Base-by-base conservation (phyloP, 805 yeast species). In the Yarrowia sp. region DNA sequence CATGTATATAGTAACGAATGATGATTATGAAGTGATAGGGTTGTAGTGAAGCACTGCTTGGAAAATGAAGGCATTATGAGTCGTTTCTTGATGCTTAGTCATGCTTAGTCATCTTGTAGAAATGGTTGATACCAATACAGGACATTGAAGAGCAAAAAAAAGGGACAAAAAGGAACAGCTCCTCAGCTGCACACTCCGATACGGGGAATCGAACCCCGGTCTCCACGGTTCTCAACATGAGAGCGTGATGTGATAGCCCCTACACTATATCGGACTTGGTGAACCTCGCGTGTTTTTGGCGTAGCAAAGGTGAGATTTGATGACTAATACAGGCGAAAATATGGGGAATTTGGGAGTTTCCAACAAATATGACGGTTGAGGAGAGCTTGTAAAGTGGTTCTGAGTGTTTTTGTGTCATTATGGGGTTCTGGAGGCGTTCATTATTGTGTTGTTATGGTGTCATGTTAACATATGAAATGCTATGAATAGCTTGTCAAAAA, bases 141-240 rank as follows among this genome's bases (percentile, higher is more conserved):
- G 8, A 19, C 13, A 20, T 24, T 8, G 19, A n/a, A 33, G 14
- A 15, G 12, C 10, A 33, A 12, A 13, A 8, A 19, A 19, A 10
- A 36, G n/a, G n/a, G n/a, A 2, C 38, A 52, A 52, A 33, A 52
- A 38, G 30, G 10, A 38, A 38, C 42, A 52, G 55, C 58, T 19
- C 33, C 13, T 12, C 12, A 24, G 50, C 50, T 46, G 44, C 9
- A 9, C 24, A 43, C 64, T 58, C 64, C 64, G 64, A 58, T 58
- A 58, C 64, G 64, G 64, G 64, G 64, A 58, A 58, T 58, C 64
- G 64, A 58, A 58, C 64, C 64, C 64, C 64, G 64, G 64, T 58
- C 64, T 58, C 64, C 64, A 58, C 64, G 64, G 64, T 58, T 58
- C 64, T 43, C 64, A 58, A 43, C 13, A 42, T 58, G 64, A 58